Conservation (phyloP, 2,329 filamentous ascomycete genomes). For the Lachnellula suecica region DNA sequence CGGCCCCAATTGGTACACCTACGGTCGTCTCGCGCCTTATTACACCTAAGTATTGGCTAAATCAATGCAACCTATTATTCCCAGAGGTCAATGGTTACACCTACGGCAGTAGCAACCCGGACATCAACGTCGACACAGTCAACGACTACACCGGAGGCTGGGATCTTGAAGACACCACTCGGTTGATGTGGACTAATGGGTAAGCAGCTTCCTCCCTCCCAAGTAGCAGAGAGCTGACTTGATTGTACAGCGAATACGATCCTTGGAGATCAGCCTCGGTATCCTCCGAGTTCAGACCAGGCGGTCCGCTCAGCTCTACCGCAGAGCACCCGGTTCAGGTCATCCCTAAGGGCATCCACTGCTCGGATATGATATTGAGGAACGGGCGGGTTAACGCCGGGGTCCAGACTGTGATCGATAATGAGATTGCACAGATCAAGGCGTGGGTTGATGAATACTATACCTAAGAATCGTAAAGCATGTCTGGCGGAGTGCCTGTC, state of each 20-base stretch:
- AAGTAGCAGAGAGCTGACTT: not conserved
- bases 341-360: conserved; percentile 1
- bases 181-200: conserved; percentile 3
- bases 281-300: not conserved
- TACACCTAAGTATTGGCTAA: not conserved
- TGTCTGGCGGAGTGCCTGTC: not conserved
- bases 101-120: not conserved
- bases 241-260: conserved; percentile 1
- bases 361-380: not conserved
- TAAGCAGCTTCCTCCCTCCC: not conserved
- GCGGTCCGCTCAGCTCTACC: not conserved
- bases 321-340: not conserved
- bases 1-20: not conserved
- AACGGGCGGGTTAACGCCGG: not conserved
- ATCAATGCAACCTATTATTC: conserved; percentile 5
- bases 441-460: not conserved
- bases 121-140: not conserved
- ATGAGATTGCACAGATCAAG: not conserved
- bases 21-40: conserved; percentile 7
- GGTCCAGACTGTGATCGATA: not conserved
- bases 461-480: not conserved
- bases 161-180: conserved; percentile 3
- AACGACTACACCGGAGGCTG: conserved; percentile 6
- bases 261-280: conserved; percentile 1
- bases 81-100: conserved; percentile 1